These are phyloP conservation scores for Tirmania nivea DNA, from an alignment of 495 filamentous ascomycete species.

Conservation along the genomic window DNA sequence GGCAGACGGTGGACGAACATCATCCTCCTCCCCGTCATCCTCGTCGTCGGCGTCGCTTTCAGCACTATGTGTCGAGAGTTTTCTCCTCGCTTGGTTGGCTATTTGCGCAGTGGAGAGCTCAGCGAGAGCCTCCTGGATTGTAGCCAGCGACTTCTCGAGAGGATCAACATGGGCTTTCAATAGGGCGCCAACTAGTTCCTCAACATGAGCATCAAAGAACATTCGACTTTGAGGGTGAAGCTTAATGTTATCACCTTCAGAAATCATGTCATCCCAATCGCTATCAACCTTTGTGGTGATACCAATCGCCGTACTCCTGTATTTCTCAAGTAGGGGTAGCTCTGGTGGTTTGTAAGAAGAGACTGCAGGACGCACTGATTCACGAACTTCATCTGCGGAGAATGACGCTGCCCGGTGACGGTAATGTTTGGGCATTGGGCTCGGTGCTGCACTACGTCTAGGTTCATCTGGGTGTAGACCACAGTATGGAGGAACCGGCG, in stretches of 20 bases:
- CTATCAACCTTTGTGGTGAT: conserved; percentile 24
- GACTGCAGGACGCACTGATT: neutral
- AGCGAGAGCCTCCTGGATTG: conserved; percentile 47
- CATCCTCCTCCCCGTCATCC: conserved; percentile 44
- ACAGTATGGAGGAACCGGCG: conserved; percentile 1
- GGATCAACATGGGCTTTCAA: conserved; percentile 55
- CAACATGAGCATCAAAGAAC: conserved; percentile 77
- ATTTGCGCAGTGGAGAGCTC: conserved; percentile 23
- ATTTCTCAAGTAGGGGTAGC: conserved; percentile 5
- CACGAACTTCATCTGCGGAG: conserved; percentile 12
- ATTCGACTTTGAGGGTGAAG: conserved; percentile 38
- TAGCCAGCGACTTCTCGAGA: conserved; percentile 50
- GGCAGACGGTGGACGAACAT: conserved; percentile 34
- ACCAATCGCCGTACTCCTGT: conserved; percentile 2
- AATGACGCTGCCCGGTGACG: conserved; percentile 13
- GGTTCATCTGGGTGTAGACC: conserved; percentile 6
- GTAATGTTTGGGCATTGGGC: conserved; percentile 10
- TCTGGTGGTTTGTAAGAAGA: conserved; percentile 3
- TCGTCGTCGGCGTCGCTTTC: conserved; percentile 90
- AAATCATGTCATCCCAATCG: conserved; percentile 80
- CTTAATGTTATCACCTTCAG: conserved; percentile 60
- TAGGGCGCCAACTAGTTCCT: conserved; percentile 60
- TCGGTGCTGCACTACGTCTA: conserved; percentile 15
- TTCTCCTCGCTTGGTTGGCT: conserved; percentile 23
- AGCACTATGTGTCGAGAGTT: conserved; percentile 39